These are phyloP conservation scores for Diplosphaera chodatii DNA, from an alignment of 139 green algal species.

Conservation along the genomic window DNA sequence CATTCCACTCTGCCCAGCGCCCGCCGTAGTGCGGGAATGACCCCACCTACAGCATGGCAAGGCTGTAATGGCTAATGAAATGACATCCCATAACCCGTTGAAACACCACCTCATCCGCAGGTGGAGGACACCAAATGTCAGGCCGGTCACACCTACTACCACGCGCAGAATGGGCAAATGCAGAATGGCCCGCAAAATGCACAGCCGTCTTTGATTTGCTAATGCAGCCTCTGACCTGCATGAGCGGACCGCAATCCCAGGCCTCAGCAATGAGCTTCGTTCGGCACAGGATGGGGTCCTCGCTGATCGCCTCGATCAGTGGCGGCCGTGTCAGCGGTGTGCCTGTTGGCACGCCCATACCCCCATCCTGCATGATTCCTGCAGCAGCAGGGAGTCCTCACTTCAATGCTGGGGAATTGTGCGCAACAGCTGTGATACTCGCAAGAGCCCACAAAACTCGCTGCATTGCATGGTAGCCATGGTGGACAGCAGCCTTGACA, in stretches of 20 bases:
- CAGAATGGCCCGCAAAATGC: too few relatives aligned
- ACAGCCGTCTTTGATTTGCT: too few relatives aligned
- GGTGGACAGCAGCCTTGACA: not conserved
- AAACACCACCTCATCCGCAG: too few relatives aligned
- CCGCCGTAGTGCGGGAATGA: slow-evolving; percentile 94
- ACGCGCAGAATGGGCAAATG: too few relatives aligned
- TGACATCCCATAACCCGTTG: too few relatives aligned
- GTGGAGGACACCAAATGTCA: too few relatives aligned
- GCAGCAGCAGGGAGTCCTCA: too few relatives aligned
- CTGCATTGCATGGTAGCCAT: not conserved
- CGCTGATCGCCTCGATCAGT: slow-evolving; percentile 83
- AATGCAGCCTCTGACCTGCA: slow-evolving; percentile 87
- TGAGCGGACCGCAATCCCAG: slow-evolving; percentile 96
- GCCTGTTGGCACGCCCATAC: slow-evolving; percentile 71
- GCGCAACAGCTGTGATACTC: not conserved
- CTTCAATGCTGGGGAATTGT: too few relatives aligned
- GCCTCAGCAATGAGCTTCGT: slow-evolving; percentile 97
- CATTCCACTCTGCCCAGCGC: slow-evolving; percentile 97
- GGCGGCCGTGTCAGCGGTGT: slow-evolving; percentile 85
- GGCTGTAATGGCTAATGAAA: too few relatives aligned
- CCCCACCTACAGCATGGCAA: slow-evolving; percentile 49
- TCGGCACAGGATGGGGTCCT: slow-evolving; percentile 83
- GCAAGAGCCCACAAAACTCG: not conserved
- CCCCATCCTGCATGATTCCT: slow-evolving; percentile 61
- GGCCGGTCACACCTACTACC: too few relatives aligned